Evolutionary conservation across 2,329 filamentous ascomycete genomes (phyloP), one percentile per base, ranked within the genome.

Genomic region (Beauveria medogensis): DNA sequence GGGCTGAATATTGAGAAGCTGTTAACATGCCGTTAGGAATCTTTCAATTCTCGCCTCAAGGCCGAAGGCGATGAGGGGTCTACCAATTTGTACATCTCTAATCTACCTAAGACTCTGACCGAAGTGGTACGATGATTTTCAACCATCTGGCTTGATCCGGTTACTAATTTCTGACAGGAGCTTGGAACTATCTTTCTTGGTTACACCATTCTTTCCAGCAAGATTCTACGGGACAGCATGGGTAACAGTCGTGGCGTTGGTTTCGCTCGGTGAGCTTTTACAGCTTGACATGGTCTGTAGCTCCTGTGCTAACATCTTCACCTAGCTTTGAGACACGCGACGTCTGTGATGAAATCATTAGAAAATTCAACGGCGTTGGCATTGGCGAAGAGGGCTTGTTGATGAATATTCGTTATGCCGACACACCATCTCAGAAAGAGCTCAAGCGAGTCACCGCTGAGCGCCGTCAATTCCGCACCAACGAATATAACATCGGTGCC

Each of bases 21-120:
- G 2, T 43, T 59, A 40, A 60, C 67, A 75, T 64, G 67, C 64
- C 63, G 34, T 12, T 62, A 95, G 89, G 94, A 97, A 79, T 97
- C 93, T 22, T 97, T 97, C 78, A 99, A 99, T 75, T 92, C 92
- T 67, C 92, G 95, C 68, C 89, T 99, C 69, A 97, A 99, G 82
- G 93, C 94, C 51, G 90, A 97, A 70, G 89, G 92, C 60, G 93
- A 99, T 70, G 90, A 89, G 57, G 71, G 76, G 47, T 97, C 95
- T 52, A 97, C 94, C 65, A 99, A 99, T 72, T 84, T 99, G 65
- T 99, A 99, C 75, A 92, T 97, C 64, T 99, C 95, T 30, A 99
- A 97, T 75, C 83, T 99, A 50, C 94, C 94, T 41, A 92, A 93
- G 75, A 85, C 87, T 64, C 86, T 96, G 82, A 96, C 90, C 57